Conservation (phyloP, 345 rosid genomes). For the Rhizophora mangle region DNA sequence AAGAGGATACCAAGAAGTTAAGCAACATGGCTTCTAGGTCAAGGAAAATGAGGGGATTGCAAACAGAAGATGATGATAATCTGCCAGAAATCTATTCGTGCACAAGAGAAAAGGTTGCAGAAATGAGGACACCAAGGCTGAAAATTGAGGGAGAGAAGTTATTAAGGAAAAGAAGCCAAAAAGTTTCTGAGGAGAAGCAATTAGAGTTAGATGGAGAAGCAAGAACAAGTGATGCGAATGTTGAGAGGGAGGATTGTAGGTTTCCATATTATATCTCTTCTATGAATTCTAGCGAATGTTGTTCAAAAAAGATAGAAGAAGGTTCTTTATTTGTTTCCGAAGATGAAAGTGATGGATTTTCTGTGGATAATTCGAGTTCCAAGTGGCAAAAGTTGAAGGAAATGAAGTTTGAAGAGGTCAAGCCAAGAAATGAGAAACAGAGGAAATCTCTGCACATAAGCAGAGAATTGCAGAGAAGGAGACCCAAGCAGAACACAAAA, state of each 20-base stretch:
- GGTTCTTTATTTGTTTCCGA: constrained; percentile 19
- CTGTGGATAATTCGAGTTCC: constrained; percentile 20
- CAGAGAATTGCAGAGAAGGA: constrained; percentile 47
- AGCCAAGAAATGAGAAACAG: constrained; percentile 46
- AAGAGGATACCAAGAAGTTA: constrained; percentile 37
- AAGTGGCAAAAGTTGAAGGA: constrained; percentile 42
- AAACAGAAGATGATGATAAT: constrained; percentile 25
- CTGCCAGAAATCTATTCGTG: constrained; percentile 22
- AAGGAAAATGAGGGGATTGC: constrained; percentile 41
- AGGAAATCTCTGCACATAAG: constrained; percentile 64
- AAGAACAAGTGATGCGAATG: constrained; percentile 3
- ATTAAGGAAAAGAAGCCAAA: constrained; percentile 32
- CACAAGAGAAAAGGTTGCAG: constrained; percentile 27
- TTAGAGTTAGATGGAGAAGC: constrained; percentile 20
- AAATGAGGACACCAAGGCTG: constrained; percentile 55
- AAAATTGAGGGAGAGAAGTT: constrained; percentile 37
- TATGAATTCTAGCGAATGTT: constrained; percentile 23
- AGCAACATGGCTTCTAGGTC: constrained; percentile 40
- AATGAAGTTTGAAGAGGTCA: constrained; percentile 44
- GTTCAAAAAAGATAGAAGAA: constrained; percentile 24
- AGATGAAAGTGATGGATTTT: constrained; percentile 2
- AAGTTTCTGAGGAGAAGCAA: constrained; percentile 33
- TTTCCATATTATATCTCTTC: constrained; percentile 11
- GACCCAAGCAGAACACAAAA: constrained; percentile 46
- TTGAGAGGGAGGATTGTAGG: constrained; percentile 23